A percentile compares a stretch with the other conserved stretches of the same genome.
Evolutionary conservation across 148 eudicot species (phyloP).

Genomic region (Fagopyrum homotropicum): DNA sequence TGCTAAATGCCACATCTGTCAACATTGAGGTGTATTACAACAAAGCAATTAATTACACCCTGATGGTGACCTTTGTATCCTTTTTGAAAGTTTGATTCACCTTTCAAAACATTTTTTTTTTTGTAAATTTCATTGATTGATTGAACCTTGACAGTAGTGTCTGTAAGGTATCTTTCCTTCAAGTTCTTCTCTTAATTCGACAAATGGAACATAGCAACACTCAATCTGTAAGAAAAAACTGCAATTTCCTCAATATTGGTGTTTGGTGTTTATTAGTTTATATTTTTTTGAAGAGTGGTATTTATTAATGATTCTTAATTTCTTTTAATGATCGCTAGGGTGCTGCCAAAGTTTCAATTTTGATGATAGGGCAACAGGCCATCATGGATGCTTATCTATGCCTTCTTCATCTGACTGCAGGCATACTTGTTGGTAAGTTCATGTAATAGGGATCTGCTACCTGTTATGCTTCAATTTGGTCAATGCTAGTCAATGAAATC

Average conservation of each 20-base stretch:
- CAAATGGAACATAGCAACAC: conserved; percentile 99
- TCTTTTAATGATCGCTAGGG: conserved; percentile 41
- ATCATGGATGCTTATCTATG: conserved; percentile 99
- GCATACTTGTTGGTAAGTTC: conserved; percentile 85
- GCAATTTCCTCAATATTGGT: neutral
- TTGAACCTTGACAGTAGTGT: conserved; percentile 44
- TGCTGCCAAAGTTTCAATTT: conserved; percentile 95
- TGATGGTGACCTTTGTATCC: conserved; percentile 99
- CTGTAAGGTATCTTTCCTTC: conserved; percentile 81
- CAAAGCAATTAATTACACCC: conserved; percentile 95
- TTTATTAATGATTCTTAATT: neutral
- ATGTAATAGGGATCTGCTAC: neutral
- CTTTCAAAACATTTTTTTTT: neutral
- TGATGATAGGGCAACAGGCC: conserved; percentile 95
- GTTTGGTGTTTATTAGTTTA: neutral
- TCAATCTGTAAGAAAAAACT: conserved; percentile 64
- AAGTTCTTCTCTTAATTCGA: conserved; percentile 89
- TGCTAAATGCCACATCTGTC: conserved; percentile 82
- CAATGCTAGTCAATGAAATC: too few relatives aligned
- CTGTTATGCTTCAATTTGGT: too few relatives aligned
- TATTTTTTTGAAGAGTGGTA: too few relatives aligned
- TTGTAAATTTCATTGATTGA: conserved; percentile 21
- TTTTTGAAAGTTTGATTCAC: conserved; percentile 21
- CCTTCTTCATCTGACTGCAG: conserved; percentile 93
- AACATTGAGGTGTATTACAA: conserved; percentile 90